Conservation (phyloP, 768 basidiomycete species). For the Daedaleopsis sinensis region DNA sequence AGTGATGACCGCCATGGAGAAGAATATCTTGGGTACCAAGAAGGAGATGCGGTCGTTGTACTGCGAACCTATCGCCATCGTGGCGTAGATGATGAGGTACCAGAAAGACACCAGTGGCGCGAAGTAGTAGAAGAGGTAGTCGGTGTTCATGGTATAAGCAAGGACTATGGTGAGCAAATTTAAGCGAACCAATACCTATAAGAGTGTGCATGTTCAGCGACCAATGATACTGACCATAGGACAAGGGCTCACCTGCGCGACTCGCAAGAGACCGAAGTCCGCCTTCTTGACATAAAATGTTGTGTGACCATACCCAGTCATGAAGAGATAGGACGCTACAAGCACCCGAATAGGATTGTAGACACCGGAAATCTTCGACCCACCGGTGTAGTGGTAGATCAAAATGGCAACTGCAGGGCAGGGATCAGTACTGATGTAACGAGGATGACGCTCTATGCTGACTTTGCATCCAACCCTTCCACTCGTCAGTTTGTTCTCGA, state of each 20-base stretch:
- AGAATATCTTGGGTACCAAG: constrained; percentile 68
- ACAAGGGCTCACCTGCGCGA: constrained; percentile 61
- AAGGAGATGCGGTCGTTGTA: constrained; percentile 73
- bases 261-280: constrained; percentile 78
- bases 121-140: constrained; percentile 92
- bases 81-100: constrained; percentile 85
- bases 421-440: constrained; percentile 1
- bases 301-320: constrained; percentile 92
- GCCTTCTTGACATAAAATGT: constrained; percentile 89
- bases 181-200: constrained; percentile 74
- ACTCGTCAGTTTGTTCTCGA: constrained; percentile 93
- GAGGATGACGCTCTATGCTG: constrained; percentile 29
- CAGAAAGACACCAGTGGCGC: constrained; percentile 89
- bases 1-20: constrained; percentile 66
- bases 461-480: constrained; percentile 99
- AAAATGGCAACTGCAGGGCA: constrained; percentile 71
- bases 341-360: constrained; percentile 90
- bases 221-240: background rate
- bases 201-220: background rate
- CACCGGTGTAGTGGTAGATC: constrained; percentile 91
- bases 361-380: constrained; percentile 89
- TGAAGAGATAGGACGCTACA: constrained; percentile 88
- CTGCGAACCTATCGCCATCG: constrained; percentile 69
- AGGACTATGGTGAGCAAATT: constrained; percentile 83
- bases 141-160: constrained; percentile 89